These are phyloP conservation scores for Puccinia triticina DNA, from an alignment of 1,284 basidiomycete species.

Conservation along the genomic window DNA sequence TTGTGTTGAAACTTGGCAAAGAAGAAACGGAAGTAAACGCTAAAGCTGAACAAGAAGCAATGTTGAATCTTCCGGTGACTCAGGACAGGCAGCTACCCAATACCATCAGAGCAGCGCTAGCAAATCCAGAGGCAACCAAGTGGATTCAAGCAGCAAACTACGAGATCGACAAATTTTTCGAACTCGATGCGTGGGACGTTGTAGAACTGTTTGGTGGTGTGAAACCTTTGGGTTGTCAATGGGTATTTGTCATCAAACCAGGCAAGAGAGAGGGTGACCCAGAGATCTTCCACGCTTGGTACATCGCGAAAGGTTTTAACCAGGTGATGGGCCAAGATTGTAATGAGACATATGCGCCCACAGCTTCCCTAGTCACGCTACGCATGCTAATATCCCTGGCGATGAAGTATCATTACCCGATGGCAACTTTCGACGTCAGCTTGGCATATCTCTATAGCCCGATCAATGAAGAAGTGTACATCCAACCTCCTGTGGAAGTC, in stretches of 20 bases:
- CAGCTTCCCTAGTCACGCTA: neutral
- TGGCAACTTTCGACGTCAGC: constrained; percentile 1
- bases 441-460: constrained; percentile 16
- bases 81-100: neutral
- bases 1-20: neutral
- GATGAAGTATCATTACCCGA: neutral
- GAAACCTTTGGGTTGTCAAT: neutral
- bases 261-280: neutral
- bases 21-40: neutral
- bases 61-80: neutral
- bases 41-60: neutral
- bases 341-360: constrained; percentile 20
- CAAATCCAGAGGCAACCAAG: neutral
- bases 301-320: constrained; percentile 9
- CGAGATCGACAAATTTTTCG: neutral
- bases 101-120: neutral
- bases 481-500: no score
- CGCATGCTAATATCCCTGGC: neutral
- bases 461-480: no score
- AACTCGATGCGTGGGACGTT: neutral
- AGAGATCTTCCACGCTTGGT: neutral
- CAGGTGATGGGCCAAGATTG: neutral
- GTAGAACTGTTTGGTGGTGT: neutral
- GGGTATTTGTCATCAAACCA: constrained; percentile 16
- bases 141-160: neutral